Conservation (phyloP, 257 asterid genomes). For the Solanum arcanum region DNA sequence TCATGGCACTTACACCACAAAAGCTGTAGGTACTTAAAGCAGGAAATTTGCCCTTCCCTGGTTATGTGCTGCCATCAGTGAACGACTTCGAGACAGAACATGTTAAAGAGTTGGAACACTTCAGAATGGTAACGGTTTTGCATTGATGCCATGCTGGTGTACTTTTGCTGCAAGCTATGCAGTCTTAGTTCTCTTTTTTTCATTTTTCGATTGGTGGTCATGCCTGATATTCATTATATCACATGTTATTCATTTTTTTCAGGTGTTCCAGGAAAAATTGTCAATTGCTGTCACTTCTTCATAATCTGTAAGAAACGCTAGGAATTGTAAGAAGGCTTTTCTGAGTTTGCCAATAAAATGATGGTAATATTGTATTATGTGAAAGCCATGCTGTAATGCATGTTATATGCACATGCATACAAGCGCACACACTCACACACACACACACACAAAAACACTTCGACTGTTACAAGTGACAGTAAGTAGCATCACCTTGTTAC, state of each 20-base stretch:
- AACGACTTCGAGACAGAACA: constrained; percentile 17
- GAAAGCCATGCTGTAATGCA: not conserved
- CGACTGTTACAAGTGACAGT: not conserved
- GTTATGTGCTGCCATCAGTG: constrained; percentile 8
- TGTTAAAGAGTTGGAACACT: constrained; percentile 51
- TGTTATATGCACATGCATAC: not conserved
- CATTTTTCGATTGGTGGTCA: not conserved
- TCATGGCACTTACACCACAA: constrained; percentile 3
- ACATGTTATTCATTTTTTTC: constrained; percentile 1
- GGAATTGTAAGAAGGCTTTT: not conserved
- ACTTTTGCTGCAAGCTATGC: not conserved
- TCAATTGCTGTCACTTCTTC: constrained; percentile 26
- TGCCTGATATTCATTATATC: not conserved
- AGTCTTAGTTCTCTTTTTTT: not conserved
- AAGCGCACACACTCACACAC: not conserved
- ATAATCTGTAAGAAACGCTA: constrained; percentile 3
- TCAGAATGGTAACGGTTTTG: constrained; percentile 36
- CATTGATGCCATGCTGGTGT: not conserved
- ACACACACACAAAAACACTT: not conserved
- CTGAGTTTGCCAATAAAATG: not conserved
- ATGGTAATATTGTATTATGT: not conserved
- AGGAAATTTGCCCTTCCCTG: constrained; percentile 9
- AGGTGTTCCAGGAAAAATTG: constrained; percentile 44
- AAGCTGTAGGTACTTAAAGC: constrained; percentile 36
- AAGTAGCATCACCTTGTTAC: not conserved